Conservation (phyloP, 73 alveolate genomes). For the Paramecium caudatum region DNA sequence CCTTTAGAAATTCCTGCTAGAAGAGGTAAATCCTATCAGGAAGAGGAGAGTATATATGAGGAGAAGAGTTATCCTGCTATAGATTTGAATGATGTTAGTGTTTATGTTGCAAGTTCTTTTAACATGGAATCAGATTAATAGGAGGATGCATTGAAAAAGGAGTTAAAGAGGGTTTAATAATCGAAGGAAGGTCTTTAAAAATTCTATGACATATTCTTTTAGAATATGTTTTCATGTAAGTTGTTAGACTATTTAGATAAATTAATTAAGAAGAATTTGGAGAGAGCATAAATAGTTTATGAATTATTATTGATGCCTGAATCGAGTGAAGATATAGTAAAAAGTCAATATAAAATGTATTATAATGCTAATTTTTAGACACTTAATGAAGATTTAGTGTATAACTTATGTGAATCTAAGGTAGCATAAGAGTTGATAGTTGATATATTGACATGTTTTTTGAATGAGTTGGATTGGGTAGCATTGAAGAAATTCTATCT, state of each 20-base stretch:
- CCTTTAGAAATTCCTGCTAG: slow-evolving; percentile 19
- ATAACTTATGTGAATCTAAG: slow-evolving; percentile 3
- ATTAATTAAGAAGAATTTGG: neutral
- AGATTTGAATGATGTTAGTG: too few species aligned
- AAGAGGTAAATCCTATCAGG: neutral
- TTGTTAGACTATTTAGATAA: neutral
- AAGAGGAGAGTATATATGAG: neutral
- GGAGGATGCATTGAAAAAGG: neutral
- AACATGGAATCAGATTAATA: neutral
- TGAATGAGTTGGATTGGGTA: neutral
- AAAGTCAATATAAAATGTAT: neutral
- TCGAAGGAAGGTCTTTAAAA: neutral
- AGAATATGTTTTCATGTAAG: slow-evolving; percentile 13
- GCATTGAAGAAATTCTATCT: neutral
- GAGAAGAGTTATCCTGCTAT: neutral
- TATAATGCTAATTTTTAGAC: neutral
- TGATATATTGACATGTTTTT: neutral
- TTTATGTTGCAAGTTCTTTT: slow-evolving; percentile 5
- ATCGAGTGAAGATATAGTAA: neutral
- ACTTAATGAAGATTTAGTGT: neutral
- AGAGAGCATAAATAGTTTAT: neutral
- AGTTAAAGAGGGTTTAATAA: neutral
- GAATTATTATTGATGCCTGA: neutral
- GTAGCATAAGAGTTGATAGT: neutral
- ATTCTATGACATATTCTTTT: neutral